A percentile compares a stretch with the other conserved stretches of the same genome.
phyloP scores from a whole-genome alignment of 148 eudicot genomes.

The Spergularia marina region DNA sequence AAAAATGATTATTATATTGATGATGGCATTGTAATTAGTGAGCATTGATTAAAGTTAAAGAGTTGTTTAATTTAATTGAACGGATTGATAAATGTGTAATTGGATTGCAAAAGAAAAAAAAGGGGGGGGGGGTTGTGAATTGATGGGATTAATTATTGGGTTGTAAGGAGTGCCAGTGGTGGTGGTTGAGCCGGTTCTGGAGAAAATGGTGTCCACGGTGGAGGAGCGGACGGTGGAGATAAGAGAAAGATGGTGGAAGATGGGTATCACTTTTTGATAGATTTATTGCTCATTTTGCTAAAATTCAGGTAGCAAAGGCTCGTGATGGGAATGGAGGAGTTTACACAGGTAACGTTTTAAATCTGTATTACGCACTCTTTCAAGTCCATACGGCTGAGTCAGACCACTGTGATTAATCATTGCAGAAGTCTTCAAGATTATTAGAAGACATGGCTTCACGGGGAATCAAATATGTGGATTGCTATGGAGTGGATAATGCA shows the following conservation, averaged over 20 bases:
- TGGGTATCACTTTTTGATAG: constrained; percentile 35
- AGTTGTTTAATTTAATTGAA: too few species aligned
- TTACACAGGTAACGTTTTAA: constrained; percentile 54
- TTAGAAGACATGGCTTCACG: constrained; percentile 91
- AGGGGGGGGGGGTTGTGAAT: constrained; percentile 12
- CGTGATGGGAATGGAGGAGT: constrained; percentile 99
- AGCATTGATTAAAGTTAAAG: background rate
- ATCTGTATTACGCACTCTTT: background rate
- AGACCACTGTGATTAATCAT: constrained; percentile 16
- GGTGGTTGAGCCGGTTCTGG: constrained; percentile 92
- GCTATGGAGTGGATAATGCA: constrained; percentile 98
- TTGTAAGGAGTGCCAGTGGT: constrained; percentile 71
- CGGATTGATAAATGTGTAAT: background rate
- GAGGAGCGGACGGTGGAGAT: constrained; percentile 75
- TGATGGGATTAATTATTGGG: background rate
- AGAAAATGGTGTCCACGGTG: constrained; percentile 72
- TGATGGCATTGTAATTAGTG: background rate
- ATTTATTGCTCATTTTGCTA: constrained; percentile 18
- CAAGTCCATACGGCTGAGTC: background rate
- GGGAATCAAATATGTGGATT: constrained; percentile 87
- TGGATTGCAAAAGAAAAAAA: background rate
- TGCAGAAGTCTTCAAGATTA: constrained; percentile 71
- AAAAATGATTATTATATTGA: background rate
- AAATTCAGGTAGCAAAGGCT: constrained; percentile 81
- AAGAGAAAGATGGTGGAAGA: constrained; percentile 95